These are phyloP conservation scores for Myriosclerotinia curreyana DNA, from an alignment of 2,329 filamentous ascomycete species.

Conservation along the genomic window DNA sequence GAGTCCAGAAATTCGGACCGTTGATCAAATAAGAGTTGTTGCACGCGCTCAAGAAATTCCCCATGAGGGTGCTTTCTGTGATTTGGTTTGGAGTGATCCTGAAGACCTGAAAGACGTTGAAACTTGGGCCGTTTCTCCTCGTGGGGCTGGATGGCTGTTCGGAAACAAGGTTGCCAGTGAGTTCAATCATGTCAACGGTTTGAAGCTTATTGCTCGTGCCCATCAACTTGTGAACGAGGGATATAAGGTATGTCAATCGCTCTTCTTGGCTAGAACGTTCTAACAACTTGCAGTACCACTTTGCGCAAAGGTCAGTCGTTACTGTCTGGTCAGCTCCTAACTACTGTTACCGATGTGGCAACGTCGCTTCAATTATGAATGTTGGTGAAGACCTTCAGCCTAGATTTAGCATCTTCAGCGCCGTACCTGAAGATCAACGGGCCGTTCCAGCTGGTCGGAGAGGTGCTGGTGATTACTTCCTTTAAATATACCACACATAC, in stretches of 20 bases:
- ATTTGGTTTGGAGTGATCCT: constrained; percentile 73
- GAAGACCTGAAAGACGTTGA: constrained; percentile 69
- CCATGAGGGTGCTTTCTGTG: constrained; percentile 74
- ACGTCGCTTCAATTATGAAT: constrained; percentile 78
- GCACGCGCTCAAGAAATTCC: constrained; percentile 73
- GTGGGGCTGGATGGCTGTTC: constrained; percentile 57
- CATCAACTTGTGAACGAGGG: constrained; percentile 76
- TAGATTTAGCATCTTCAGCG: constrained; percentile 88
- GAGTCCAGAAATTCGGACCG: constrained; percentile 68
- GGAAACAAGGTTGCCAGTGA: constrained; percentile 68
- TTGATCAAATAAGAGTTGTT: constrained; percentile 73
- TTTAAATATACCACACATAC: constrained; percentile 39
- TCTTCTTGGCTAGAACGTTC: constrained; percentile 35
- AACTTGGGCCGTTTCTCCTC: constrained; percentile 66
- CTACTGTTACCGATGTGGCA: constrained; percentile 49
- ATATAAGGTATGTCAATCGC: constrained; percentile 54
- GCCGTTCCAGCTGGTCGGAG: constrained; percentile 71
- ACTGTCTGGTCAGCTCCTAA: constrained; percentile 60
- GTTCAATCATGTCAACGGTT: constrained; percentile 73
- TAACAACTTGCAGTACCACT: constrained; percentile 66
- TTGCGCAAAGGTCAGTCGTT: constrained; percentile 89
- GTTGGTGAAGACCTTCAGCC: constrained; percentile 81
- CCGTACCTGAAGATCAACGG: constrained; percentile 80
- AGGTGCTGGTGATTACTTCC: constrained; percentile 68
- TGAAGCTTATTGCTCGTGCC: constrained; percentile 68